These are phyloP conservation scores for Ammopiptanthus mongolicus DNA, from an alignment of 306 rosid species.

Conservation along the genomic window DNA sequence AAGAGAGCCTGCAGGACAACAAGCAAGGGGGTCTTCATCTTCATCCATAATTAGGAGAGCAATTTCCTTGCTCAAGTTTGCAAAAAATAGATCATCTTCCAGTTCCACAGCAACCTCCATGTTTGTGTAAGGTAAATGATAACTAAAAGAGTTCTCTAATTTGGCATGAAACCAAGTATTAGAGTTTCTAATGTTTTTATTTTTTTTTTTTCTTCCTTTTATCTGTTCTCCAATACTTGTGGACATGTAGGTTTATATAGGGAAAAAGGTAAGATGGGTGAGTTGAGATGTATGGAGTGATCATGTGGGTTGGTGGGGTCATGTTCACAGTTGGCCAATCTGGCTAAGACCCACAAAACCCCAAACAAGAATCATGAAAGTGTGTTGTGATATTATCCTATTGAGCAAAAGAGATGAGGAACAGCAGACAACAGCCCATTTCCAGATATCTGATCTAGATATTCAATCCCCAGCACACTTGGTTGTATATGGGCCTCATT, in stretches of 20 bases:
- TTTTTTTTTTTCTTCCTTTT: not conserved
- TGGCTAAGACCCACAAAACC: slow-evolving; percentile 33
- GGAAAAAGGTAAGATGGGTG: slow-evolving; percentile 20
- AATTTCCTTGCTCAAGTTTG: slow-evolving; percentile 82
- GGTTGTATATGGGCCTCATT: slow-evolving; percentile 25
- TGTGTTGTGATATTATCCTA: slow-evolving; percentile 55
- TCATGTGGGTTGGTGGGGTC: slow-evolving; percentile 86
- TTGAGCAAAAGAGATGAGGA: slow-evolving; percentile 40
- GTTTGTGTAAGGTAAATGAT: not conserved
- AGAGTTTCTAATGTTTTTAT: not conserved
- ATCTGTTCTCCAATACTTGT: not conserved
- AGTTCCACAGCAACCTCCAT: slow-evolving; percentile 58
- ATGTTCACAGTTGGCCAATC: slow-evolving; percentile 59
- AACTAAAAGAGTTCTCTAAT: not conserved
- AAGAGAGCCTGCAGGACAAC: slow-evolving; percentile 50
- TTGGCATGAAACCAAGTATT: not conserved
- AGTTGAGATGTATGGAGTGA: slow-evolving; percentile 31
- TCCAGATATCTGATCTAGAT: slow-evolving; percentile 52
- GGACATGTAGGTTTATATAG: slow-evolving; percentile 38
- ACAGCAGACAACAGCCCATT: slow-evolving; percentile 49
- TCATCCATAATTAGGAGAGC: slow-evolving; percentile 89
- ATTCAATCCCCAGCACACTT: slow-evolving; percentile 21
- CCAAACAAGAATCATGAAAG: slow-evolving; percentile 48
- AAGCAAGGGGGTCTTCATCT: slow-evolving; percentile 57
- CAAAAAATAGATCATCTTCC: slow-evolving; percentile 81